Evolutionary conservation across 768 basidiomycete species (phyloP).

Genomic region (Lentinula detonsa): DNA sequence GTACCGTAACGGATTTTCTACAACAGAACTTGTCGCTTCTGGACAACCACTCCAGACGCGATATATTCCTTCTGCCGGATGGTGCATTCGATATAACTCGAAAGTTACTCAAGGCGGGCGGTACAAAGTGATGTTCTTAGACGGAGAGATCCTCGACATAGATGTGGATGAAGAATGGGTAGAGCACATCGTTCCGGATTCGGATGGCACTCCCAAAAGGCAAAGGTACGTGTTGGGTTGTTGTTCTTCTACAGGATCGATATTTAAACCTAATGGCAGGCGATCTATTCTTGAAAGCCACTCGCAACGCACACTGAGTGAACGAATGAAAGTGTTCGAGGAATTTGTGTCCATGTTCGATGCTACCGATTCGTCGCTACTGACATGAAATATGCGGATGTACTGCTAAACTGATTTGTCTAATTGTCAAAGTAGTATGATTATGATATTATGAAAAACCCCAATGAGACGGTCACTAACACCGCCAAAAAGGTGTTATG

Average conservation of each 20-base stretch:
- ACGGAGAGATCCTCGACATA: slow-evolving; percentile 32
- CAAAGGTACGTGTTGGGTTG: slow-evolving; percentile 19
- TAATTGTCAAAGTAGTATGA: not conserved
- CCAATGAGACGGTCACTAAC: not conserved
- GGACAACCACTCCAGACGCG: slow-evolving; percentile 23
- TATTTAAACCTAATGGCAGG: slow-evolving; percentile 16
- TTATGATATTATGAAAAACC: not conserved
- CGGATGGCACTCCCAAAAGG: not conserved
- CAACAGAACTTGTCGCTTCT: not conserved
- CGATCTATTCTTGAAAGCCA: slow-evolving; percentile 27
- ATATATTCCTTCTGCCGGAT: slow-evolving; percentile 33
- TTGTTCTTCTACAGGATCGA: not conserved
- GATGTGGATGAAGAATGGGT: slow-evolving; percentile 39
- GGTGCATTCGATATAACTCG: slow-evolving; percentile 35
- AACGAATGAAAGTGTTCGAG: slow-evolving; percentile 35
- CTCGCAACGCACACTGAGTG: slow-evolving; percentile 24
- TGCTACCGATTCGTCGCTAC: not conserved
- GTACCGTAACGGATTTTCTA: not conserved
- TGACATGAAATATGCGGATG: not conserved
- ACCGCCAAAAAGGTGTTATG: not conserved
- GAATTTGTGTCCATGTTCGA: slow-evolving; percentile 37
- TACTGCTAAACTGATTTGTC: not conserved
- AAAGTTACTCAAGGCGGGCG: slow-evolving; percentile 33
- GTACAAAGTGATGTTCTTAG: slow-evolving; percentile 38
- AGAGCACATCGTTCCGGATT: slow-evolving; percentile 18